Conservation (phyloP, 2,329 filamentous ascomycete genomes). For the Falciphora oryzae region DNA sequence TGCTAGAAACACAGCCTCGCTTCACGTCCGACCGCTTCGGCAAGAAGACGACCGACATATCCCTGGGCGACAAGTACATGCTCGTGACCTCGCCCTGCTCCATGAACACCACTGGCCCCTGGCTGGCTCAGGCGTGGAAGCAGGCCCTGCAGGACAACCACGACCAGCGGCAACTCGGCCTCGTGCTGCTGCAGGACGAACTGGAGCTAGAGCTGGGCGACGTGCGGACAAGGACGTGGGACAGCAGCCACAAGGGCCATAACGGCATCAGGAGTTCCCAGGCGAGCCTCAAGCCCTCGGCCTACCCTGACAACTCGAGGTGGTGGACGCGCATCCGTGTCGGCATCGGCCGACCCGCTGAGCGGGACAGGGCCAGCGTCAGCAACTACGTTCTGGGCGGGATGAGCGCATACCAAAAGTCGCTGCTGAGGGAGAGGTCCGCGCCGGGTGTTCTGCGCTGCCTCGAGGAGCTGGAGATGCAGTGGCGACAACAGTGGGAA, state of each 20-base stretch:
- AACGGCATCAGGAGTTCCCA: conserved; percentile 68
- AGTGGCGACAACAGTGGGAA: conserved; percentile 23
- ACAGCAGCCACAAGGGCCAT: conserved; percentile 62
- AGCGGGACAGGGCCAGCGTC: conserved; percentile 61
- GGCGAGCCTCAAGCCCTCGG: conserved; percentile 34
- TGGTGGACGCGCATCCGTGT: conserved; percentile 62
- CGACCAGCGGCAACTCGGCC: conserved; percentile 27
- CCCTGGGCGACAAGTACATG: conserved; percentile 47
- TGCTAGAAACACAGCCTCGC: conserved; percentile 41
- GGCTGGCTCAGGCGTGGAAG: conserved; percentile 60
- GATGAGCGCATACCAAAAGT: conserved; percentile 50
- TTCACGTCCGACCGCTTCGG: conserved; percentile 43
- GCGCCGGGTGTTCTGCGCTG: conserved; percentile 45
- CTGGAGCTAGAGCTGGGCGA: conserved; percentile 67
- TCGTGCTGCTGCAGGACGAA: conserved; percentile 87
- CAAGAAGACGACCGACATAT: conserved; percentile 45
- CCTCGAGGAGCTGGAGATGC: conserved; percentile 39
- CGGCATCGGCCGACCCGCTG: conserved; percentile 79
- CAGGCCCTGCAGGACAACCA: conserved; percentile 36
- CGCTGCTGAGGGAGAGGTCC: conserved; percentile 44
- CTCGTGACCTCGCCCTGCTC: conserved; percentile 68
- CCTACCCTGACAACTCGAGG: conserved; percentile 30
- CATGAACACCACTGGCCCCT: conserved; percentile 82
- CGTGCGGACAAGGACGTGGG: conserved; percentile 59
- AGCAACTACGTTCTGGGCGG: conserved; percentile 70